phyloP scores from a whole-genome alignment of 2,329 filamentous ascomycete species.

The Alternaria gaisen region DNA sequence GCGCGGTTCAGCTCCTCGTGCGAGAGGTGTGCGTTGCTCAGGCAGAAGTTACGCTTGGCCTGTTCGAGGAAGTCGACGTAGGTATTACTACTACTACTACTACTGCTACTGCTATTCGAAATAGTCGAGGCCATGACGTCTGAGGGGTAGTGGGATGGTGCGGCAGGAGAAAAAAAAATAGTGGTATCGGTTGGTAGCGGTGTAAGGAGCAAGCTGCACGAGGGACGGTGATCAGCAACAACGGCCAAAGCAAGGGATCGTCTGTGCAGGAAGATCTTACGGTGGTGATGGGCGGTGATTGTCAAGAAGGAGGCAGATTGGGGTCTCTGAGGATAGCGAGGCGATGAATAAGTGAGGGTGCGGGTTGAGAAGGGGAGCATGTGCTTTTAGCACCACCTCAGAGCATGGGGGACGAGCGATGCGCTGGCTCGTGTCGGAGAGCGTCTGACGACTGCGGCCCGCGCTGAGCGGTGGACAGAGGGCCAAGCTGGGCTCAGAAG shows the following conservation, averaged over 20 bases:
- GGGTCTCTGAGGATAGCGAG: constrained; percentile 31
- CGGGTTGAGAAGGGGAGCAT: constrained; percentile 31
- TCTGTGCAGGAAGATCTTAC: constrained; percentile 30
- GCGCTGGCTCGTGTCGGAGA: constrained; percentile 46
- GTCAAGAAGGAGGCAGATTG: constrained; percentile 20
- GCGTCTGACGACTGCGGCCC: constrained; percentile 40
- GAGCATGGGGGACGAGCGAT: constrained; percentile 30
- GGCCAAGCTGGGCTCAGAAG: constrained; percentile 36
- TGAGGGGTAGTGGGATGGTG: constrained; percentile 9
- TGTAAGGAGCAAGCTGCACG: constrained; percentile 29
- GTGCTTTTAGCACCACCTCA: constrained; percentile 39
- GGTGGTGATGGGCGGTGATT: constrained; percentile 10
- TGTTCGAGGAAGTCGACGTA: constrained; percentile 46
- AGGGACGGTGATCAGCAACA: constrained; percentile 36
- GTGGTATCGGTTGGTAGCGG: constrained; percentile 11
- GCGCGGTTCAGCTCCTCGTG: constrained; percentile 47
- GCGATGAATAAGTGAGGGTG: constrained; percentile 39
- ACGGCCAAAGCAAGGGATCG: constrained; percentile 10
- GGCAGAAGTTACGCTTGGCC: constrained; percentile 49
- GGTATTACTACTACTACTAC: constrained; percentile 20
- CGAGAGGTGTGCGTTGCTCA: constrained; percentile 42
- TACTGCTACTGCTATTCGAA: constrained; percentile 28
- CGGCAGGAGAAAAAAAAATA: not conserved
- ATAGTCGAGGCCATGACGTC: constrained; percentile 40
- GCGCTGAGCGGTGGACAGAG: constrained; percentile 31